Base-by-base conservation (phyloP, 768 basidiomycete genomes). In the Suillus plorans region DNA sequence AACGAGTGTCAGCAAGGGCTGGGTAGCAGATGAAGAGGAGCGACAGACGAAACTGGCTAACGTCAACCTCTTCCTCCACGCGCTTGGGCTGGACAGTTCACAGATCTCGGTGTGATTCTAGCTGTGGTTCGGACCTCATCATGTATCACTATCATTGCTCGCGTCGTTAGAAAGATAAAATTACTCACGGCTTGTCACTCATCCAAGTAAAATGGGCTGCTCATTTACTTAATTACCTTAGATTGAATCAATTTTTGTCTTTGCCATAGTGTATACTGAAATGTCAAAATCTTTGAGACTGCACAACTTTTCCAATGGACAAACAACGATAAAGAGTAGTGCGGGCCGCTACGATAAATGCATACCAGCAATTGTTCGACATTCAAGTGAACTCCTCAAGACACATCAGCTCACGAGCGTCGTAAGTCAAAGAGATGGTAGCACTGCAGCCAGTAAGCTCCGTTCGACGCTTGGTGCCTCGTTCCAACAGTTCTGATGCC, bases 21-120 rank as follows among this genome's bases (percentile, higher is more conserved):
- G 88, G 86, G 82, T 85, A 56, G 76, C 81, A 58, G 85, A 89
- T 68, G 89, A 93, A 76, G 89, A 90, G 62, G 89, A 91, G 66
- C 83, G 89, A 67, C 80, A 84, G 64, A 85, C 89, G 69, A 94
- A 92, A 79, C 80, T 97, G 69, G 88, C 88, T 61, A 99, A 99
- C 77, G 94, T 98, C 71, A 95, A 99, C 79, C 81, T 97, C 66
- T 93, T 94, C 76, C 79, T 94, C 74, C 89, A 92, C 73, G 92
- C 92, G 50, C 80, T 94, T 63, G 90, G 90, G 59, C 75, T 88
- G 69, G 86, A 87, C 71, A 85, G 84, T 69, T 91, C 90, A 72
- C 90, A 90, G 78, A 91, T 92, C 69, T 80, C 85, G 77, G 70
- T 82, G 68, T 82, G 72, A 68, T 20, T 28, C 41, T 58, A 16